These are phyloP conservation scores for Capniomyces stellatus DNA, from an alignment of 371 early-diverging fungal species.

Conservation along the genomic window DNA sequence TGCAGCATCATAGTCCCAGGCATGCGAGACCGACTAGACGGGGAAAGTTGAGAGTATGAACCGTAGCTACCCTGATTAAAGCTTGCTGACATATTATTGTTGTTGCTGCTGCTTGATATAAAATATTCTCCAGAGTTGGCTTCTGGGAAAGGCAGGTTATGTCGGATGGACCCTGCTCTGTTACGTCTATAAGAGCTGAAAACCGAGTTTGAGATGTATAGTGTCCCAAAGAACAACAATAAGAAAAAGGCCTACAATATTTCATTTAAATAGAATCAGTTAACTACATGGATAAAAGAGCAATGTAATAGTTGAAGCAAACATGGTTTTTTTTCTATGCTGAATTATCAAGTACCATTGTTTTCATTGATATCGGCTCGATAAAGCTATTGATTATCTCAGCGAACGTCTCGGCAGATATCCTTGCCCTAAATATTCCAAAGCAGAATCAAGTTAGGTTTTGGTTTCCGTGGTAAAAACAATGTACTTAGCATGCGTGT, in stretches of 20 bases:
- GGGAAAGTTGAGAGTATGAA: too few relatives aligned
- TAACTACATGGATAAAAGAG: slow-evolving; percentile 5
- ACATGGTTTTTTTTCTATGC: neutral
- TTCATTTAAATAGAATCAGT: neutral
- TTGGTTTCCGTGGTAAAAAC: too few relatives aligned
- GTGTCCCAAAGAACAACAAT: slow-evolving; percentile 21
- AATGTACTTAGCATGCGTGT: too few relatives aligned
- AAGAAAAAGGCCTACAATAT: slow-evolving; percentile 14
- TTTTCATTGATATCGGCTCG: slow-evolving; percentile 62
- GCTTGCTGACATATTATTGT: too few relatives aligned
- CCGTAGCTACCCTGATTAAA: too few relatives aligned
- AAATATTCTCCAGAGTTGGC: neutral
- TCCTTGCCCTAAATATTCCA: slow-evolving; percentile 25
- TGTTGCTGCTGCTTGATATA: too few relatives aligned
- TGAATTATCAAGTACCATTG: slow-evolving; percentile 30
- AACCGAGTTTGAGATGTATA: slow-evolving; percentile 24
- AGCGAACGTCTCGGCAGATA: slow-evolving; percentile 62
- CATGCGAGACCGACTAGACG: too few relatives aligned
- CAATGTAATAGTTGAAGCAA: slow-evolving; percentile 10
- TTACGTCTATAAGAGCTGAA: slow-evolving; percentile 23
- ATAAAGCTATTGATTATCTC: slow-evolving; percentile 61
- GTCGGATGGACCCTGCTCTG: slow-evolving; percentile 2
- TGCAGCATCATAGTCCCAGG: too few relatives aligned
- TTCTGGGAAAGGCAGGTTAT: neutral
- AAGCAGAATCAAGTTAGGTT: neutral